A percentile compares a stretch with the other conserved stretches of the same genome.
Conservation (phyloP, 1,139 yeast species). For the Geotrichum europaeum region DNA sequence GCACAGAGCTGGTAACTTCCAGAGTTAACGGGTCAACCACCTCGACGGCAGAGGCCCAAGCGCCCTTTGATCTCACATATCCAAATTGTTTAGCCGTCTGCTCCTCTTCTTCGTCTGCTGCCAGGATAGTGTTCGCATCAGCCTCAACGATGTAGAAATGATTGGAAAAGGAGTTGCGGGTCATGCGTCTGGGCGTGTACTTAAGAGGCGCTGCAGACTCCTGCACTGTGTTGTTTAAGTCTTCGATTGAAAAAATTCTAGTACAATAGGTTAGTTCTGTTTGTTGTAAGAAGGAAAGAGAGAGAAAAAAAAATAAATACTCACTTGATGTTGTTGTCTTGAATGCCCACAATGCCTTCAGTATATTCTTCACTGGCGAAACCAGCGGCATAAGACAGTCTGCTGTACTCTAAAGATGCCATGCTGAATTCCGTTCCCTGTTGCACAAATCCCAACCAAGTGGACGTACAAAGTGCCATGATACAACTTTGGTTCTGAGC, state of each 20-base stretch:
- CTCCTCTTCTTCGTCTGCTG: slow-evolving; percentile 27
- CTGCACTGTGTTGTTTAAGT: not conserved
- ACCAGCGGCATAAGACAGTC: slow-evolving; percentile 41
- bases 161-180: slow-evolving; percentile 26
- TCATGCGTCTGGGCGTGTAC: slow-evolving; percentile 50
- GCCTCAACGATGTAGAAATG: slow-evolving; percentile 43
- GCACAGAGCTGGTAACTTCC: slow-evolving; percentile 40
- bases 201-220: slow-evolving; percentile 43
- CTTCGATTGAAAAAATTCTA: slow-evolving; percentile 48
- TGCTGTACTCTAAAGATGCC: slow-evolving; percentile 32
- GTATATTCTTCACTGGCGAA: slow-evolving; percentile 61
- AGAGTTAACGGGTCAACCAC: slow-evolving; percentile 40
- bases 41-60: slow-evolving; percentile 53
- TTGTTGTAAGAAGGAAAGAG: not conserved
- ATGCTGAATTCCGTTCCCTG: slow-evolving; percentile 26
- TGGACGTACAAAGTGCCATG: slow-evolving; percentile 37
- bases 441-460: slow-evolving; percentile 39
- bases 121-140: slow-evolving; percentile 36
- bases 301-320: not conserved
- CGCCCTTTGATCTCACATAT: slow-evolving; percentile 26
- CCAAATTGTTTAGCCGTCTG: slow-evolving; percentile 40
- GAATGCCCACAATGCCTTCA: slow-evolving; percentile 57
- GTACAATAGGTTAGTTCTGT: not conserved
- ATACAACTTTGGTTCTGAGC: slow-evolving; percentile 30
- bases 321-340: slow-evolving; percentile 40